These are phyloP conservation scores for Scenedesmus sp. DNA, from an alignment of 163 green algal genomes.

Conservation along the genomic window DNA sequence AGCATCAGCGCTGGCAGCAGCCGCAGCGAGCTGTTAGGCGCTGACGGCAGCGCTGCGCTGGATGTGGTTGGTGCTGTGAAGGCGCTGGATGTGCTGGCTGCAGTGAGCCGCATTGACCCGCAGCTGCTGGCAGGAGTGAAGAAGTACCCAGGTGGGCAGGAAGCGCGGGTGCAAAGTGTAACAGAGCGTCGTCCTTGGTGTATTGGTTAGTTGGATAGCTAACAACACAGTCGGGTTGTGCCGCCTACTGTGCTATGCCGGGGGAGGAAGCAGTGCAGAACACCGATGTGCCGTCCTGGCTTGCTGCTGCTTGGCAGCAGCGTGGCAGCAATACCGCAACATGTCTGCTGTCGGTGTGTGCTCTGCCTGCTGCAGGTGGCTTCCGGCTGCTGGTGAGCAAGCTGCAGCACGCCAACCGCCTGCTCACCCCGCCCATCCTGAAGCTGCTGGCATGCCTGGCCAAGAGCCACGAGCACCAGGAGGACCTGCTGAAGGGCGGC, in stretches of 20 bases:
- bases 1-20: not conserved
- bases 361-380: constrained; percentile 6
- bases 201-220: no score
- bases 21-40: not conserved
- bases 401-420: constrained; percentile 22
- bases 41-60: not conserved
- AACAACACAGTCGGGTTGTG: not conserved
- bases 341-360: not conserved
- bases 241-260: no score
- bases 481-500: constrained; percentile 46
- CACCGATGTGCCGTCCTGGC: no score
- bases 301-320: no score
- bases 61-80: constrained; percentile 15
- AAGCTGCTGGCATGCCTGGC: constrained; percentile 34
- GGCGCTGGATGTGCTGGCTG: constrained; percentile 33
- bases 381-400: constrained; percentile 1
- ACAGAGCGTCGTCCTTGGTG: no score
- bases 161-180: not conserved
- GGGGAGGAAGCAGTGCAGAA: no score
- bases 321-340: no score
- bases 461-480: not conserved
- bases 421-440: constrained; percentile 9
- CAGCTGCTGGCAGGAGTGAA: constrained; percentile 11
- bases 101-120: constrained; percentile 7
- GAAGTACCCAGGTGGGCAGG: constrained; percentile 34